These are phyloP conservation scores for Botrytis medusae DNA, from an alignment of 2,329 filamentous ascomycete genomes.

Conservation along the genomic window DNA sequence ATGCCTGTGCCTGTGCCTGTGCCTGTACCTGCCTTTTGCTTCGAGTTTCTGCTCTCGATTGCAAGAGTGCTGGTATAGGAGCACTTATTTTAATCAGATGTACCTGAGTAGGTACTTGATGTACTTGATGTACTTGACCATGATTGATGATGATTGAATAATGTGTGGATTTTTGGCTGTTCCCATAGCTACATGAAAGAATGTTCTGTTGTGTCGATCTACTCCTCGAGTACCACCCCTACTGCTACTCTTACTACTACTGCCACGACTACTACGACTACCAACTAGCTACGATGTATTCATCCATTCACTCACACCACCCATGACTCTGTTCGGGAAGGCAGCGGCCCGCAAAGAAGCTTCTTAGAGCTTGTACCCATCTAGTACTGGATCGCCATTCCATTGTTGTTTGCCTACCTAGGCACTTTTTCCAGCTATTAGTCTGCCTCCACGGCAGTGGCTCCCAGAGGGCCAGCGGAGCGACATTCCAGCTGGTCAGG, in stretches of 20 bases:
- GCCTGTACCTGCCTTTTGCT: too few species aligned
- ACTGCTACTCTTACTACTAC: background rate
- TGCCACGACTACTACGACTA: background rate
- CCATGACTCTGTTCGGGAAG: background rate
- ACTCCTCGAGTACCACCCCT: too few species aligned
- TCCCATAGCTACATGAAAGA: background rate
- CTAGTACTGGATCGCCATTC: background rate
- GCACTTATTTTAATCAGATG: background rate
- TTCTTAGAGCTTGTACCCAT: background rate
- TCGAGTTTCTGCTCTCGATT: background rate
- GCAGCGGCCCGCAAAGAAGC: background rate
- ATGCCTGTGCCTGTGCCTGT: background rate
- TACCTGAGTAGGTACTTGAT: background rate
- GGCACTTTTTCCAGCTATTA: background rate
- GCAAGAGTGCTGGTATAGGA: background rate
- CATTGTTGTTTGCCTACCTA: background rate
- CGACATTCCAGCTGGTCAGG: background rate
- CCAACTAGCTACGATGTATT: too few species aligned
- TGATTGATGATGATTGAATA: background rate
- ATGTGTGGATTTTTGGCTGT: background rate
- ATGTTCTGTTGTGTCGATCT: background rate
- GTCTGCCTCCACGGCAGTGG: slow-evolving; percentile 3
- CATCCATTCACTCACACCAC: background rate
- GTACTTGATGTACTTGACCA: too few species aligned
- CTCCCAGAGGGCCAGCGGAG: background rate